Percentiles rank a stretch among this genome's conserved stretches.
phyloP scores from a whole-genome alignment of 441 rosid genomes.

The Adansonia madagascariensis region DNA sequence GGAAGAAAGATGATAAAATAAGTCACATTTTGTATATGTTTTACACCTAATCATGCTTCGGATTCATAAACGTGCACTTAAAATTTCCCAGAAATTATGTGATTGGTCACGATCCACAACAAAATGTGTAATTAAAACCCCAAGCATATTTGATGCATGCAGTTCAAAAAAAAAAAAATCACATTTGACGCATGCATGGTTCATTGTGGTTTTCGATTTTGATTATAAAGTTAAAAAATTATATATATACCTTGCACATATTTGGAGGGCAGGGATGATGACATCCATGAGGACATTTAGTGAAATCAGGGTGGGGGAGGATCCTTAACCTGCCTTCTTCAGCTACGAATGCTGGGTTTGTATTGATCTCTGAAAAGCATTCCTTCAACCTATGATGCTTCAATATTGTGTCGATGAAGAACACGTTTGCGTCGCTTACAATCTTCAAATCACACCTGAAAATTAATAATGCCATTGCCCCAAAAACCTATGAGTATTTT shows the following conservation, averaged over 20 bases:
- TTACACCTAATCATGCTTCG: background rate
- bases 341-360: slow-evolving; percentile 46
- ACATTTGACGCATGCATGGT: too few species aligned
- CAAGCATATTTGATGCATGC: too few species aligned
- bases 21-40: background rate
- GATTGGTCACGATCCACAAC: background rate
- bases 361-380: slow-evolving; percentile 42
- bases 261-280: slow-evolving; percentile 55
- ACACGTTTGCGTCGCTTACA: slow-evolving; percentile 21
- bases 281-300: slow-evolving; percentile 60
- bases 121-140: too few species aligned
- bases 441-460: too few species aligned
- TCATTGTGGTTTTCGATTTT: too few species aligned
- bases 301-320: slow-evolving; percentile 34
- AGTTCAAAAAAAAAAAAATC: background rate
- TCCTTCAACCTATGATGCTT: slow-evolving; percentile 35
- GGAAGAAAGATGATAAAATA: background rate
- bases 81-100: background rate
- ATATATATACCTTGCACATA: slow-evolving; percentile 58
- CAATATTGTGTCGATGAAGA: slow-evolving; percentile 46
- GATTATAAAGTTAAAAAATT: background rate
- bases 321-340: background rate
- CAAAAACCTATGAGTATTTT: background rate
- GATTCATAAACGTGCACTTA: too few species aligned
- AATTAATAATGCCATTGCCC: background rate